Evolutionary conservation across 257 asterid species (phyloP).

Genomic region (Ophiorrhiza pumila): DNA sequence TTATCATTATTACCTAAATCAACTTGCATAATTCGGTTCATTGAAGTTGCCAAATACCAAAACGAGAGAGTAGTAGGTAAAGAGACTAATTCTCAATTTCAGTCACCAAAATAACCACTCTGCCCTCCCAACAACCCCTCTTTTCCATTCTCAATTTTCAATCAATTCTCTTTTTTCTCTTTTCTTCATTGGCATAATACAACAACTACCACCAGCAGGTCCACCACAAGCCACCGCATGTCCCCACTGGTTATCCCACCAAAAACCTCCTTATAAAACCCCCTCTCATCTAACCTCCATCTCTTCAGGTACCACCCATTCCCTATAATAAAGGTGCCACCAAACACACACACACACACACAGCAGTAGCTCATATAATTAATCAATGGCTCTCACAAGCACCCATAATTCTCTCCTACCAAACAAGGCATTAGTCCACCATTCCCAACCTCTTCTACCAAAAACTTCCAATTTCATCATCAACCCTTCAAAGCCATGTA

Average conservation of each 20-base stretch:
- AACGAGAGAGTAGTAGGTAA: no score
- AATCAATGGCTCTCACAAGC: constrained; percentile 36
- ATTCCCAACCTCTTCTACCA: constrained; percentile 17
- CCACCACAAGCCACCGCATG: not conserved
- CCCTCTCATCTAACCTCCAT: constrained; percentile 2
- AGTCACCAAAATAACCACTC: not conserved
- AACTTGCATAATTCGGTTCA: no score
- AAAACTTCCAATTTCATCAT: constrained; percentile 12
- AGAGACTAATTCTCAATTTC: no score
- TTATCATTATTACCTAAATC: no score
- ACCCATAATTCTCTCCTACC: constrained; percentile 40
- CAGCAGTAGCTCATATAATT: not conserved
- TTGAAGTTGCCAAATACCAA: no score
- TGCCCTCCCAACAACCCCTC: constrained; percentile 9
- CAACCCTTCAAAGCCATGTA: constrained; percentile 12
- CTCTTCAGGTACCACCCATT: constrained; percentile 26
- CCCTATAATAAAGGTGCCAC: constrained; percentile 11
- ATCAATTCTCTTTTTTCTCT: not conserved
- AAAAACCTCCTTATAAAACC: constrained; percentile 28
- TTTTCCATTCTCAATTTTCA: not conserved
- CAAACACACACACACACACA: not conserved
- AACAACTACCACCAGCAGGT: constrained; percentile 10
- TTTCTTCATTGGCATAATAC: not conserved
- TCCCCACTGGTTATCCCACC: constrained; percentile 18
- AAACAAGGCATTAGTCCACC: constrained; percentile 30